A percentile compares a stretch with the other conserved stretches of the same genome.
These are phyloP conservation scores for Globisporangium paroecandrum DNA, from an alignment of 352 stramenopile species.

Conservation along the genomic window DNA sequence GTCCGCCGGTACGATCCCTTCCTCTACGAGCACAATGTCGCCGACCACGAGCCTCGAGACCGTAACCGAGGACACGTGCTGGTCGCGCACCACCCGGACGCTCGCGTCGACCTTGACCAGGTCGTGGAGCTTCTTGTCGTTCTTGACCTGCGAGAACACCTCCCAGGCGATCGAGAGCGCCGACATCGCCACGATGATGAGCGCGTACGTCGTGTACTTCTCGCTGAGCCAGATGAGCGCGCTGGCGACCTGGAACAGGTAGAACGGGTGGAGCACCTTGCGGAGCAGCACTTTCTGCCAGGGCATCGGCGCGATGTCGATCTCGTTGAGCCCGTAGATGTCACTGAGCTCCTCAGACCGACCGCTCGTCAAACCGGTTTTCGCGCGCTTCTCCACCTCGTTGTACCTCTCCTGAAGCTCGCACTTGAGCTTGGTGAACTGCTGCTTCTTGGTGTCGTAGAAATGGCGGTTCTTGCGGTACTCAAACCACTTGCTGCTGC, in stretches of 20 bases:
- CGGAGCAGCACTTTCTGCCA: conserved; percentile 51
- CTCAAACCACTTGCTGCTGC: conserved; percentile 44
- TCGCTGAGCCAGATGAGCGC: conserved; percentile 69
- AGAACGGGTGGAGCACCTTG: conserved; percentile 78
- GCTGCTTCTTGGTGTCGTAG: conserved; percentile 43
- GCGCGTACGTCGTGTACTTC: conserved; percentile 61
- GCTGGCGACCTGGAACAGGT: conserved; percentile 72
- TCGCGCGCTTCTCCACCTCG: conserved; percentile 28
- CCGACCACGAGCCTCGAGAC: conserved; percentile 57
- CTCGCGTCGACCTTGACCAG: conserved; percentile 55
- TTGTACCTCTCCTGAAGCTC: conserved; percentile 46
- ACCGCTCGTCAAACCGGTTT: conserved; percentile 22
- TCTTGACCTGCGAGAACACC: conserved; percentile 58
- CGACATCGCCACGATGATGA: conserved; percentile 61
- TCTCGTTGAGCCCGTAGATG: conserved; percentile 56
- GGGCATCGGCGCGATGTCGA: conserved; percentile 45
- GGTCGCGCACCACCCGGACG: conserved; percentile 58
- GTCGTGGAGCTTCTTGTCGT: conserved; percentile 56
- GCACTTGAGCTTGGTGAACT: conserved; percentile 54
- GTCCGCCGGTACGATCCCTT: conserved; percentile 61
- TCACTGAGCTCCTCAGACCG: conserved; percentile 33
- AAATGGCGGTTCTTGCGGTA: conserved; percentile 70
- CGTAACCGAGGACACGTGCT: conserved; percentile 35
- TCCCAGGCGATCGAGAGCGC: conserved; percentile 70
- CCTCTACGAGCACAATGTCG: conserved; percentile 64